Evolutionary conservation across 106 monocot species (phyloP), one percentile per base, ranked within the genome.

Genomic region (Iris macrosiphon): DNA sequence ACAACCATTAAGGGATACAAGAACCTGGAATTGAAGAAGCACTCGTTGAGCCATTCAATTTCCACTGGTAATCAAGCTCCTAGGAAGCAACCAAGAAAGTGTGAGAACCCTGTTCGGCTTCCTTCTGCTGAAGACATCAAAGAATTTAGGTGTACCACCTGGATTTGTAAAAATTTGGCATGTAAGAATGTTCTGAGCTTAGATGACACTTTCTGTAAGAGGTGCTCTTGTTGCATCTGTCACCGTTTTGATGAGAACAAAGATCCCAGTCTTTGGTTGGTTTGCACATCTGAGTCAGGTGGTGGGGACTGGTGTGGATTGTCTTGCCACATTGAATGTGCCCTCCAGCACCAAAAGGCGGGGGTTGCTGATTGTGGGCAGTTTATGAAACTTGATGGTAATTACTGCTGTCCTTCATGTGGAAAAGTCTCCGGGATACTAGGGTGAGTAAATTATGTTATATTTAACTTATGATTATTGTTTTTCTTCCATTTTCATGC

Each of bases 241-340:
- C 79, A 79, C 50, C 71, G 63, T 4, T 95, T 79, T 57, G 95
- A 95, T 75, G 95, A 95, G 56, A 95, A 95, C 74, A 95, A 95
- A 63, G 95, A 95, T 39, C 95, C 95, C 46, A 89, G 89, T 45
- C 82, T 95, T 52, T 95, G 95, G 95, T 68, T 95, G 48, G 89
- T 89, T 17, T 95, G 95, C 74, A 61, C 70, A 40, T 89, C 85
- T 51, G 89, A 95, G 55, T 77, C 58, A 31, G 61, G 41, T 43
- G 70, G 71, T n/a, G 40, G 59, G 24, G 85, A 85, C 60, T 89
- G 82, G 25, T 95, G 95, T 71, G 89, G 89, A 35, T 71, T 76
- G 29, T 95, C 95, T 55, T 95, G 89, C 73, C 95, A 95, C 61
- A 57, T 95, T 21, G 85, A 95, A 19, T 95, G 95, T 82, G 85